These are phyloP conservation scores for Penicillium crystallinum DNA, from an alignment of 495 filamentous ascomycete genomes.

Conservation along the genomic window DNA sequence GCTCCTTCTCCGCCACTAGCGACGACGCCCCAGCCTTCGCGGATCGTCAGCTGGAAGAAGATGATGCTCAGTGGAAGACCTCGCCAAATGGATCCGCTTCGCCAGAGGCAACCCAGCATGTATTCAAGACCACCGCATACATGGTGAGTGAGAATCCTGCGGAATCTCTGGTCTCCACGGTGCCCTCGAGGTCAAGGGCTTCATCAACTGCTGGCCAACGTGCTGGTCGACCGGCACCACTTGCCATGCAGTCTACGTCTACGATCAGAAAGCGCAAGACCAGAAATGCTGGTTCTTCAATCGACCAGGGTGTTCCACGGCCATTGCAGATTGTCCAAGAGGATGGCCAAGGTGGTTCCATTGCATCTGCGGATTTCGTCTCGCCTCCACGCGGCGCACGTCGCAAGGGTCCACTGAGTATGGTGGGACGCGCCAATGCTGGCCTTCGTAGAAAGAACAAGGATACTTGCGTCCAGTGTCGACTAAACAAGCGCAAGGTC, in stretches of 20 bases:
- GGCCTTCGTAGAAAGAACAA: constrained; percentile 45
- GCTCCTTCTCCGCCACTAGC: constrained; percentile 34
- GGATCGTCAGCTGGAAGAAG: constrained; percentile 29
- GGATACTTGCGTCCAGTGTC: constrained; percentile 46
- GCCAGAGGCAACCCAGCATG: constrained; percentile 22
- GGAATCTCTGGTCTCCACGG: constrained; percentile 27
- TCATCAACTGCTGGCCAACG: constrained; percentile 27
- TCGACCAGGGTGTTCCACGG: constrained; percentile 30
- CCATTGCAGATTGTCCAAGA: constrained; percentile 46
- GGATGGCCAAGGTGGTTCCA: constrained; percentile 44
- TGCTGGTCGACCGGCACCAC: constrained; percentile 24
- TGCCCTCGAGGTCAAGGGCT: constrained; percentile 25
- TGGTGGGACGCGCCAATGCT: constrained; percentile 43
- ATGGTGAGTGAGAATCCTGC: constrained; percentile 37
- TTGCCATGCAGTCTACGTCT: constrained; percentile 34
- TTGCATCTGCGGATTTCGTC: constrained; percentile 46
- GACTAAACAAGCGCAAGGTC: constrained; percentile 47
- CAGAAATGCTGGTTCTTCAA: constrained; percentile 24
- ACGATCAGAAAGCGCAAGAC: constrained; percentile 42
- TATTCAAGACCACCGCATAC: constrained; percentile 31
- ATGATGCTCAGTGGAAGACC: constrained; percentile 30
- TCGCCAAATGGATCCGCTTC: constrained; percentile 22
- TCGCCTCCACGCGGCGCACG: constrained; percentile 43
- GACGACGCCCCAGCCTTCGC: constrained; percentile 31
- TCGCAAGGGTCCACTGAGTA: constrained; percentile 42